A percentile compares a stretch with the other conserved stretches of the same genome.
phyloP scores from a whole-genome alignment of 2,329 filamentous ascomycete species.

The Pyricularia sp. region DNA sequence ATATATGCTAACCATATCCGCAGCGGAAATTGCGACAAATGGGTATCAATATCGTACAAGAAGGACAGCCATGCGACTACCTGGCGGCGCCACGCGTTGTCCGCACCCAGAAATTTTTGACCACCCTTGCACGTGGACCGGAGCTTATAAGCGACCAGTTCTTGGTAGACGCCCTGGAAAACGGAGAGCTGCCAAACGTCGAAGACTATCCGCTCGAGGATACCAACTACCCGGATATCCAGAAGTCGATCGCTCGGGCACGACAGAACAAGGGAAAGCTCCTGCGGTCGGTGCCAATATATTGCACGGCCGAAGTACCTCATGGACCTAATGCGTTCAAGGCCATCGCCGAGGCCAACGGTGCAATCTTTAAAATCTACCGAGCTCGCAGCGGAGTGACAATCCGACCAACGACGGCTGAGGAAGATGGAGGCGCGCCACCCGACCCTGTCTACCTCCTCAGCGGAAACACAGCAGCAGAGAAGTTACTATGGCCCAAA shows the following conservation, averaged over 20 bases:
- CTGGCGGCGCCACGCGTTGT: constrained; percentile 81
- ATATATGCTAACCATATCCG: neutral
- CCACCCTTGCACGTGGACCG: constrained; percentile 73
- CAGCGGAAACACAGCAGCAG: constrained; percentile 55
- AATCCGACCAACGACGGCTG: constrained; percentile 51
- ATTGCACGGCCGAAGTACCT: constrained; percentile 70
- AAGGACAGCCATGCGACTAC: constrained; percentile 70
- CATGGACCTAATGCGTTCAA: constrained; percentile 81
- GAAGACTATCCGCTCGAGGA: constrained; percentile 63
- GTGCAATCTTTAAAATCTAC: constrained; percentile 73
- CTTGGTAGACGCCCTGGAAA: constrained; percentile 66
- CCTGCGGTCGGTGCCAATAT: constrained; percentile 67
- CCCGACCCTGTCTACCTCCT: constrained; percentile 76
- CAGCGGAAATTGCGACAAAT: constrained; percentile 74
- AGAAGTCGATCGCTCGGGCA: constrained; percentile 60
- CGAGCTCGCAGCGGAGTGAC: constrained; percentile 61
- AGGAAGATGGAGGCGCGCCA: constrained; percentile 50
- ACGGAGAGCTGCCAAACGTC: constrained; percentile 53
- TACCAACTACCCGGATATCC: constrained; percentile 47
- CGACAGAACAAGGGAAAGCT: constrained; percentile 68
- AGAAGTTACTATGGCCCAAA: constrained; percentile 66
- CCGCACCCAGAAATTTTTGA: constrained; percentile 88
- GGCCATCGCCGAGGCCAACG: constrained; percentile 79
- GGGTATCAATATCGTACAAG: constrained; percentile 71
- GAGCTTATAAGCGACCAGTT: constrained; percentile 69